Conservation (phyloP, 163 green algal genomes). For the Trebouxia gelatinosa region DNA sequence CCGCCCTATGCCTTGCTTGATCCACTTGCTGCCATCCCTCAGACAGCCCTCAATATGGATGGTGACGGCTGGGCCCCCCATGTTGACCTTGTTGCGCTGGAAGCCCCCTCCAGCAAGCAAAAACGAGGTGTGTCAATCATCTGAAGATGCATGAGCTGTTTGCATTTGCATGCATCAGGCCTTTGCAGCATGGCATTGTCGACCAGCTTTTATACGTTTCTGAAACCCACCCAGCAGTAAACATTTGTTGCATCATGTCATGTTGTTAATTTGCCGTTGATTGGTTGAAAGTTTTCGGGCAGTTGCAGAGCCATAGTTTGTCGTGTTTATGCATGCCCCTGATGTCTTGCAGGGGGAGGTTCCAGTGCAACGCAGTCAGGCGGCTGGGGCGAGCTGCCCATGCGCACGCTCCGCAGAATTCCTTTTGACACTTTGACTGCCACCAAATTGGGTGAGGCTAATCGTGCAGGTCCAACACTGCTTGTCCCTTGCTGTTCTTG, state of each 20-base stretch:
- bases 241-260: neutral
- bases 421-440: too few relatives aligned
- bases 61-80: conserved; percentile 20
- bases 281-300: too few relatives aligned
- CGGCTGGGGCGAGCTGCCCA: too few relatives aligned
- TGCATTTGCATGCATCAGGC: neutral
- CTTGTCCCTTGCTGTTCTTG: too few relatives aligned
- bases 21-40: neutral
- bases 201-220: neutral
- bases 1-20: conserved; percentile 24
- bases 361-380: too few relatives aligned
- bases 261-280: neutral
- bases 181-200: neutral
- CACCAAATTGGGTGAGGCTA: too few relatives aligned
- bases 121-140: too few relatives aligned
- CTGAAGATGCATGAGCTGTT: neutral
- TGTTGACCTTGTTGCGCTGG: conserved; percentile 16
- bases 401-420: too few relatives aligned
- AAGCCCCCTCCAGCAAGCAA: neutral
- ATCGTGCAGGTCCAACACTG: too few relatives aligned
- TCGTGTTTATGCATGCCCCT: too few relatives aligned
- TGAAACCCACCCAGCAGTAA: neutral
- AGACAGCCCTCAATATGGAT: neutral
- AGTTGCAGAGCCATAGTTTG: neutral
- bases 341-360: too few relatives aligned